Conservation (phyloP, 805 yeast genomes). For the Lipomyces kockii region DNA sequence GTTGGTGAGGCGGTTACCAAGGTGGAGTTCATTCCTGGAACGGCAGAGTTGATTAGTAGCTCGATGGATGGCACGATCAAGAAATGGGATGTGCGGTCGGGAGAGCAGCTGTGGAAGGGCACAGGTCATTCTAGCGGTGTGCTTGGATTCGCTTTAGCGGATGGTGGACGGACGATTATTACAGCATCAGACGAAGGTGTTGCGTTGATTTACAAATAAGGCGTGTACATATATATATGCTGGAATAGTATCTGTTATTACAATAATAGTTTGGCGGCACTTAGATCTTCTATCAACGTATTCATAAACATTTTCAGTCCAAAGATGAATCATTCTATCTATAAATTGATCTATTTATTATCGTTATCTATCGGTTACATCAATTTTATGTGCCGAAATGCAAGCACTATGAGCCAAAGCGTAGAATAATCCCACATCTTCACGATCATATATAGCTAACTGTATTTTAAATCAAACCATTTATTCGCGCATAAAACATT, state of each 20-base stretch:
- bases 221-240: neutral
- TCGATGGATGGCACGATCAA: conserved; percentile 85
- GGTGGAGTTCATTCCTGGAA: conserved; percentile 58
- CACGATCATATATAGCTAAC: neutral
- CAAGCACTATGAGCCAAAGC: no score
- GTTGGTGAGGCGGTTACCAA: conserved; percentile 86
- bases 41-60: conserved; percentile 67
- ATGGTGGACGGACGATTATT: conserved; percentile 67
- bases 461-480: neutral
- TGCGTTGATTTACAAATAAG: conserved; percentile 63
- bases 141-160: conserved; percentile 72
- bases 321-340: no score
- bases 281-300: no score
- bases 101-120: conserved; percentile 74
- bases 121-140: conserved; percentile 95
- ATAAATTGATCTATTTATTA: neutral
- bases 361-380: neutral
- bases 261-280: no score
- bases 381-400: neutral
- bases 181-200: conserved; percentile 99
- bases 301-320: no score
- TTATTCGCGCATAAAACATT: neutral
- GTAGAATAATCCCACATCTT: no score
- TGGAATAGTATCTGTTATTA: no score
- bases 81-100: conserved; percentile 89